These are phyloP conservation scores for Decorospora gaudefroyi DNA, from an alignment of 2,329 filamentous ascomycete species.

Conservation along the genomic window DNA sequence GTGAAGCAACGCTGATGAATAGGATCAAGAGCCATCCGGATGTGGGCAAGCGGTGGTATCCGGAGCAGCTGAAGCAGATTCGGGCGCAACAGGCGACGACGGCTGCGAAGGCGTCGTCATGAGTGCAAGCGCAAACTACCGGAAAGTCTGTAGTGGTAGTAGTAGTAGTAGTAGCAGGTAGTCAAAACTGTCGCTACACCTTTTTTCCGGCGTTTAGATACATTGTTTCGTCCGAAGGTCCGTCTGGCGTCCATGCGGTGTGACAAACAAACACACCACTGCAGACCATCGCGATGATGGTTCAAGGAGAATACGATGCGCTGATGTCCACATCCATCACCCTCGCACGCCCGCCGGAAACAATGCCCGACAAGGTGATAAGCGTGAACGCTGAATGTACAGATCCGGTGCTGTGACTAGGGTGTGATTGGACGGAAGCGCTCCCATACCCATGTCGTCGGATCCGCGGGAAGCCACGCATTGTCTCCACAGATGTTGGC, in stretches of 20 bases:
- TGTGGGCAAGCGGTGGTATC: slow-evolving; percentile 75
- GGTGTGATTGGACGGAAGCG: slow-evolving; percentile 12
- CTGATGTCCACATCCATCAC: slow-evolving; percentile 10
- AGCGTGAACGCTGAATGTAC: too few relatives aligned
- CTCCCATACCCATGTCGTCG: slow-evolving; percentile 14
- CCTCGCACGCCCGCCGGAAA: slow-evolving; percentile 5
- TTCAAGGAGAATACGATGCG: slow-evolving; percentile 13
- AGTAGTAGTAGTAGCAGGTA: slow-evolving; percentile 2
- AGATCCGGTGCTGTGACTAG: not conserved
- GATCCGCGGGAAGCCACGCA: slow-evolving; percentile 17
- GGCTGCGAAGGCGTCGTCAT: slow-evolving; percentile 10
- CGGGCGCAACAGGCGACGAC: slow-evolving; percentile 47
- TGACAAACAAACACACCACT: slow-evolving; percentile 11
- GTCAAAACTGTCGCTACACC: slow-evolving; percentile 4
- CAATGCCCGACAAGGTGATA: slow-evolving; percentile 5
- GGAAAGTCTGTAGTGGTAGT: slow-evolving; percentile 1
- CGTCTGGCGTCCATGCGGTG: slow-evolving; percentile 14
- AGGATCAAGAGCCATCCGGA: slow-evolving; percentile 85
- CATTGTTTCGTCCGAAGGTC: not conserved
- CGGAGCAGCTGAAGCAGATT: slow-evolving; percentile 51
- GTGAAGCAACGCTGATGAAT: slow-evolving; percentile 84
- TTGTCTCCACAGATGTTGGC: slow-evolving; percentile 12
- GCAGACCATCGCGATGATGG: slow-evolving; percentile 3
- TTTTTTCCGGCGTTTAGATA: not conserved
- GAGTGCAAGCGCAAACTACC: not conserved